These are phyloP conservation scores for Aureobasidium musti DNA, from an alignment of 2,329 filamentous ascomycete genomes.

Conservation along the genomic window DNA sequence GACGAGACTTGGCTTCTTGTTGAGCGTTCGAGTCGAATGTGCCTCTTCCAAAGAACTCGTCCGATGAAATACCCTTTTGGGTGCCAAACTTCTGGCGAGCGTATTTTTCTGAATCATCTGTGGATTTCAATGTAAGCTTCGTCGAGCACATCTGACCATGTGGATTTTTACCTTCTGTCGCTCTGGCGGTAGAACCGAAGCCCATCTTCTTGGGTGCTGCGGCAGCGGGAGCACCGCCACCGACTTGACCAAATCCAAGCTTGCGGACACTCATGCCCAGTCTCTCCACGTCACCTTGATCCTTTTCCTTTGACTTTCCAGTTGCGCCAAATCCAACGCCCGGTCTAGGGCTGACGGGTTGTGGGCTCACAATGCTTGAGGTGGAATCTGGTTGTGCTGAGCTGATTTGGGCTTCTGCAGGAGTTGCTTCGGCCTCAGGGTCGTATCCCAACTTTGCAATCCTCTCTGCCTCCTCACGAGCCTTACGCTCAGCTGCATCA, in stretches of 20 bases:
- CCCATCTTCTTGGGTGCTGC: constrained; percentile 68
- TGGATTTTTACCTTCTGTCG: constrained; percentile 61
- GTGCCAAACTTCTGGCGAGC: constrained; percentile 84
- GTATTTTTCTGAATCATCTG: constrained; percentile 75
- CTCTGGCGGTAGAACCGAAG: constrained; percentile 72
- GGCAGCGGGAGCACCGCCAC: constrained; percentile 58
- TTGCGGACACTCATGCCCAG: constrained; percentile 85
- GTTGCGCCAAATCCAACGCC: constrained; percentile 64
- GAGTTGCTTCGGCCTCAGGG: constrained; percentile 69
- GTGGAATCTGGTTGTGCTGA: constrained; percentile 51
- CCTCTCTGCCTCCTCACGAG: constrained; percentile 94
- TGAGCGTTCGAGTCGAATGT: constrained; percentile 77
- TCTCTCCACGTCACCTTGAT: constrained; percentile 77
- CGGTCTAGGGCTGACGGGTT: constrained; percentile 68
- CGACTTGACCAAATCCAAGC: constrained; percentile 86
- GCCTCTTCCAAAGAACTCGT: constrained; percentile 96
- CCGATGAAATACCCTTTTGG: constrained; percentile 95
- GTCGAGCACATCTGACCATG: constrained; percentile 21
- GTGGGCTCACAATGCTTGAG: constrained; percentile 69
- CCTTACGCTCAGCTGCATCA: constrained; percentile 94
- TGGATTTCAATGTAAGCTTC: not conserved
- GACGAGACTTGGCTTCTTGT: constrained; percentile 79
- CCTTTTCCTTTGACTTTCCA: constrained; percentile 53
- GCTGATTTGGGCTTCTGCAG: constrained; percentile 44
- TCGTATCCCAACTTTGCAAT: constrained; percentile 96